Evolutionary conservation across 2,329 filamentous ascomycete genomes (phyloP).

Genomic region (Camillea tinctor): DNA sequence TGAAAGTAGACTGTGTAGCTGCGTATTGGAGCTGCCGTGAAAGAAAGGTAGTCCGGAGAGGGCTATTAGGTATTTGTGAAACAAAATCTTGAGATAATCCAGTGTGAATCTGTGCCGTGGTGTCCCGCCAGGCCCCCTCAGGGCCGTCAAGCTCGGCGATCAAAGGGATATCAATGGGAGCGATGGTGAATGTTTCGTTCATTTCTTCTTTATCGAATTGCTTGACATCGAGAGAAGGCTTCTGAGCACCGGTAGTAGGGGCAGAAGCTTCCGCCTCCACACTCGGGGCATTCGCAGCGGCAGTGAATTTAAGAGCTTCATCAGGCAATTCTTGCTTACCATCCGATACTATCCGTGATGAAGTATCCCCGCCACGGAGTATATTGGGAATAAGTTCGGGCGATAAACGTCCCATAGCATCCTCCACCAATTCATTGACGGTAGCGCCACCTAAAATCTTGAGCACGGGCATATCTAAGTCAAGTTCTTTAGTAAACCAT

Average conservation of each 20-base stretch:
- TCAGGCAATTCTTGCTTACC: not conserved
- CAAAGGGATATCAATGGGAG: not conserved
- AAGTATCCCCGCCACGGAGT: not conserved
- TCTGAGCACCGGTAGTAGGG: not conserved
- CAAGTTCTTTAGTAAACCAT: constrained; percentile 47
- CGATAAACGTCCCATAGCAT: not conserved
- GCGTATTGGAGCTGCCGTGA: not conserved
- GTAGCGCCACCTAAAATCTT: constrained; percentile 31
- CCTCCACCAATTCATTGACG: constrained; percentile 3
- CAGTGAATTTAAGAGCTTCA: not conserved
- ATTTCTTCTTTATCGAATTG: not conserved
- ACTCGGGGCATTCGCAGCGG: not conserved
- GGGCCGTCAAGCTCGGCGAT: not conserved
- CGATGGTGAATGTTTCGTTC: not conserved
- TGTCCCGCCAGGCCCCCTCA: not conserved
- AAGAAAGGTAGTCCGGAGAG: not conserved
- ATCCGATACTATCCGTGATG: not conserved
- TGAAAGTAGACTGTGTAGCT: not conserved
- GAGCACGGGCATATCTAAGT: constrained; percentile 45
- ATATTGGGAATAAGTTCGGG: constrained; percentile 10
- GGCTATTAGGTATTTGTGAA: not conserved
- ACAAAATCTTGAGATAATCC: not conserved
- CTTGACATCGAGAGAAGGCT: not conserved
- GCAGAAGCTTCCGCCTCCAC: not conserved
- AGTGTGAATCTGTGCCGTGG: not conserved